Evolutionary conservation across 2,329 filamentous ascomycete genomes (phyloP), one percentile per base, ranked within the genome.

Genomic region (Cytospora schulzeri): DNA sequence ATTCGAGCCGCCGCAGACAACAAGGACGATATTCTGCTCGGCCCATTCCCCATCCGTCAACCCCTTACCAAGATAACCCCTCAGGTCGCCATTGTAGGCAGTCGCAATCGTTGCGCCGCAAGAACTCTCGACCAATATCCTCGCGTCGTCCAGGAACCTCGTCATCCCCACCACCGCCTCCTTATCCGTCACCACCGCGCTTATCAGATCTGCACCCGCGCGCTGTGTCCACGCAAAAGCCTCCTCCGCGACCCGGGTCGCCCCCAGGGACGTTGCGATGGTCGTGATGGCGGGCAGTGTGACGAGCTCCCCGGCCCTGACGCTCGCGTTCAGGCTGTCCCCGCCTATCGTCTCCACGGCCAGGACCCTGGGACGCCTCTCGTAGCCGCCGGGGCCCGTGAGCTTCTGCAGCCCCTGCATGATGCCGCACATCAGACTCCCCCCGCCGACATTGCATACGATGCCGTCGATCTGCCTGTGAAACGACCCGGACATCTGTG

Each of bases 1-100:
- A 73, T 87, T 87, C 26, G 84, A 88, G 5, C 91, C 91, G 53
- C 94, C 94, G 72, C 94, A 98, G 8, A 97, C 87, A 28, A 96
- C 82, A 60, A 97, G 80, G 1, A 97, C 92, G 7, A 97, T 85
- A 68, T 91, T 91, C 73, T 87, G 90, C 64, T 84, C 78, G 0
- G 81, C 79, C 76, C 83, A 88, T 68, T 92, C 83, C 38, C 83
- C 83, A 35, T 86, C 84, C 1, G 76, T 75, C 59, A 85, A 58
- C 0, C 76, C 79, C 56, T 76, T 71, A 0, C 89, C 85, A 0
- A 93, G 77, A 12, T 86, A 77, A 69, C 82, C 80, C 71, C 88
- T 83, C 71, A 96, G 73, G 50, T 84, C 76, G 0, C 84, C 87
- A 50, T 85, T 85, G 71, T 92, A 92, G 65, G 82, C 87, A 3